A percentile compares a stretch with the other conserved stretches of the same genome.
phyloP scores from a whole-genome alignment of 2,329 filamentous ascomycete genomes.

The Penicillium rolfsii region DNA sequence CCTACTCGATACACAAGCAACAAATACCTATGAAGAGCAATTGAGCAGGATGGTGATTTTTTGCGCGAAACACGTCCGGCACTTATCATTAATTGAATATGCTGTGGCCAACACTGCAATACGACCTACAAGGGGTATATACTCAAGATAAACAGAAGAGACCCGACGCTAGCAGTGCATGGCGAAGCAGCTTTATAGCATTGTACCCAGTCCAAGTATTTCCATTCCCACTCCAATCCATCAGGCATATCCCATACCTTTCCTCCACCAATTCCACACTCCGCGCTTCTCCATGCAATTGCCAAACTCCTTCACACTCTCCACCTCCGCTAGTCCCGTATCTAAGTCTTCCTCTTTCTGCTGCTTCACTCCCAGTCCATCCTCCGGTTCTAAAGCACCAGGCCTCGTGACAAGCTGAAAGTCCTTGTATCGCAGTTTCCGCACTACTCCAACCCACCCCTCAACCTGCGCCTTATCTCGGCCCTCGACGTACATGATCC shows the following conservation, averaged over 20 bases:
- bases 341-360: constrained; percentile 6
- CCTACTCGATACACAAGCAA: background rate
- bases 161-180: background rate
- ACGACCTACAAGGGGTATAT: background rate
- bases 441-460: constrained; percentile 67
- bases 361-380: background rate
- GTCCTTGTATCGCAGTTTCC: constrained; percentile 71
- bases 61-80: background rate
- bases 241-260: constrained; percentile 61
- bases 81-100: background rate
- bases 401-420: constrained; percentile 66
- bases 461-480: constrained; percentile 56
- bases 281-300: constrained; percentile 63
- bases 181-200: background rate
- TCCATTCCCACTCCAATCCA: background rate
- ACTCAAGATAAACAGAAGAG: background rate
- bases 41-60: background rate
- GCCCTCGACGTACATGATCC: constrained; percentile 78
- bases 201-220: background rate
- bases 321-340: constrained; percentile 58
- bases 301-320: constrained; percentile 67
- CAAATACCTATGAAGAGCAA: background rate
- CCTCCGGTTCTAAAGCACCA: constrained; percentile 37
- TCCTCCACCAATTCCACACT: constrained; percentile 67
- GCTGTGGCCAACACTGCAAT: background rate